phyloP scores from a whole-genome alignment of 2,329 filamentous ascomycete species.

The Thelonectria rubi region DNA sequence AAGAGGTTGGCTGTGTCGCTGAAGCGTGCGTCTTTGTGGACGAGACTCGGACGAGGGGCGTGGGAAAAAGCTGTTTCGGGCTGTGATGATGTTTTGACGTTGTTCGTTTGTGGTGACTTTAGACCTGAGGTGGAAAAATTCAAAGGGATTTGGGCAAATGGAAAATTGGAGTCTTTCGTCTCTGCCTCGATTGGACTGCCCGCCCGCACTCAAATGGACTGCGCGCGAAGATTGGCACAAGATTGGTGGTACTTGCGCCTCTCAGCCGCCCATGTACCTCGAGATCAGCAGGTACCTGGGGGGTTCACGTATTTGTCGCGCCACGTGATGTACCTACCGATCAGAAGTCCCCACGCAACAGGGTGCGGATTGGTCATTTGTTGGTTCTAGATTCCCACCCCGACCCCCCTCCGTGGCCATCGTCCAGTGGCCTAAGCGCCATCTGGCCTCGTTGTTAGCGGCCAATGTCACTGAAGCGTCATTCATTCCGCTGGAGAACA shows the following conservation, averaged over 20 bases:
- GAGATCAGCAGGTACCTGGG: neutral
- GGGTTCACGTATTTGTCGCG: neutral
- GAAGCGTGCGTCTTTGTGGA: slow-evolving; percentile 21
- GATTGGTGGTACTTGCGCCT: slow-evolving; percentile 11
- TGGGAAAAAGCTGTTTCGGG: slow-evolving; percentile 16
- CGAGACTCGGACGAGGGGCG: slow-evolving; percentile 30
- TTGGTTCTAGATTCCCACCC: slow-evolving; percentile 6
- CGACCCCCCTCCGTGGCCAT: slow-evolving; percentile 10
- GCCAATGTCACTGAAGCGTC: slow-evolving; percentile 18
- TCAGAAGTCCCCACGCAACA: neutral
- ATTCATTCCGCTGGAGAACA: slow-evolving; percentile 19
- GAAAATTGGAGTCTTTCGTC: slow-evolving; percentile 44
- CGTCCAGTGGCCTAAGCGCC: slow-evolving; percentile 10
- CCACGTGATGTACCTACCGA: neutral
- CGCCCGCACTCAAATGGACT: slow-evolving; percentile 5
- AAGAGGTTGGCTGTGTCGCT: neutral
- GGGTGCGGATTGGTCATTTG: slow-evolving; percentile 2
- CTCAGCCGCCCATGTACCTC: slow-evolving; percentile 18
- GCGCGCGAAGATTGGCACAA: slow-evolving; percentile 3
- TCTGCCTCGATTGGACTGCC: neutral
- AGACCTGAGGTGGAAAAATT: slow-evolving; percentile 47
- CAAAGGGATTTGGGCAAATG: slow-evolving; percentile 44
- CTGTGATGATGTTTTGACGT: slow-evolving; percentile 31
- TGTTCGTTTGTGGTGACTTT: slow-evolving; percentile 43
- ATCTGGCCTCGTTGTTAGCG: slow-evolving; percentile 18